Evolutionary conservation across 2,329 filamentous ascomycete species (phyloP).

Genomic region (Claviceps cyperi): DNA sequence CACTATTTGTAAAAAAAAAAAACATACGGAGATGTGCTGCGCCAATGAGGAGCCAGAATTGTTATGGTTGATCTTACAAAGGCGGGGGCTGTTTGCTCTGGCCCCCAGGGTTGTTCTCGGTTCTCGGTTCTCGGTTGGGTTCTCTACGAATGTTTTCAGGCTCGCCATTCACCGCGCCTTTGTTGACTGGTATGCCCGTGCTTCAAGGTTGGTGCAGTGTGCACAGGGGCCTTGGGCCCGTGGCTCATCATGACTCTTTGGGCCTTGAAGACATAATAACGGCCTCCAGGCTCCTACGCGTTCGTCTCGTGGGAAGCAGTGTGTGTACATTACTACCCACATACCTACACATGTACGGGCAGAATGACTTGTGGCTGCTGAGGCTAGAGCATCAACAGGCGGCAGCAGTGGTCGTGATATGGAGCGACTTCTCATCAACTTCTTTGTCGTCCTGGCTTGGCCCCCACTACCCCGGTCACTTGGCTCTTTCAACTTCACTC

Average conservation of each 20-base stretch:
- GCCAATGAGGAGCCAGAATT: background rate
- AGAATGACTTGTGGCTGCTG: too few species aligned
- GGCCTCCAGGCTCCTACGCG: background rate
- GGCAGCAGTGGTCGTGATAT: background rate
- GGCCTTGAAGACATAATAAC: background rate
- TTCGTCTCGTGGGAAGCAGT: background rate
- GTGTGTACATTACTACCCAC: too few species aligned
- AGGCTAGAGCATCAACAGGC: background rate
- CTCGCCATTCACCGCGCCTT: background rate
- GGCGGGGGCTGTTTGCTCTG: background rate
- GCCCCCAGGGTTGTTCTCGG: background rate
- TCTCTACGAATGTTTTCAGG: too few species aligned
- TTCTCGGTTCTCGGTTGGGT: too few species aligned
- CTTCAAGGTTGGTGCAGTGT: too few species aligned
- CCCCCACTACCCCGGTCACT: slow-evolving; percentile 4
- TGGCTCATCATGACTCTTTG: background rate
- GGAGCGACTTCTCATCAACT: slow-evolving; percentile 2
- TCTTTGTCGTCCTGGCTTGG: slow-evolving; percentile 2
- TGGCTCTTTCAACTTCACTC: background rate
- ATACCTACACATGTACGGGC: too few species aligned
- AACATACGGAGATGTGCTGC: background rate
- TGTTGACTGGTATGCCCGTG: background rate
- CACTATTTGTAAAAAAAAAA: too few species aligned
- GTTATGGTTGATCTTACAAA: background rate
- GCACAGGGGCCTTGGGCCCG: too few species aligned